Conservation (phyloP, 805 yeast genomes). For the Zygoascus ofunaensis region DNA sequence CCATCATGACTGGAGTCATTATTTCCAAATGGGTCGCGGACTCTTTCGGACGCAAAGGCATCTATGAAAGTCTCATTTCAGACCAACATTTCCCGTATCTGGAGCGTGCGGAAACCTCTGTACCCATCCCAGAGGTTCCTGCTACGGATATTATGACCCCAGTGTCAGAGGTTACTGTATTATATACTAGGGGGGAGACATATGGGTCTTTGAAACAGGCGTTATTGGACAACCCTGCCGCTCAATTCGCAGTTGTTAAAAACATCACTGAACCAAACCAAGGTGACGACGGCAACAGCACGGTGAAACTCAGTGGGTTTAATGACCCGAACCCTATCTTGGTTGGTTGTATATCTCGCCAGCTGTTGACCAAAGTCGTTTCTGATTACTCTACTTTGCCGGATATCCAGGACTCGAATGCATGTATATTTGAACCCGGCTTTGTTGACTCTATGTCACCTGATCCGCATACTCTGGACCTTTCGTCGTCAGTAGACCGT, state of each 20-base stretch:
- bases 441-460: background rate
- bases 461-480: constrained; percentile 5
- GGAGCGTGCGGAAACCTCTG: constrained; percentile 27
- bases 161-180: constrained; percentile 22
- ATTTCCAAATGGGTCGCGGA: constrained; percentile 67
- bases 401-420: constrained; percentile 5
- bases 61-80: constrained; percentile 55
- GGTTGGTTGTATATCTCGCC: constrained; percentile 37
- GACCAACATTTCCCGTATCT: constrained; percentile 34
- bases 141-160: constrained; percentile 33
- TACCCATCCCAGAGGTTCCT: constrained; percentile 32
- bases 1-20: constrained; percentile 78
- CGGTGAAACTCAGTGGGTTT: too few relatives aligned
- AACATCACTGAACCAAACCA: background rate
- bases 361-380: constrained; percentile 31
- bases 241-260: background rate
- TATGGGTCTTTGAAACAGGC: constrained; percentile 21
- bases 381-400: constrained; percentile 11
- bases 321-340: too few relatives aligned
- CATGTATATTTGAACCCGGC: constrained; percentile 7
- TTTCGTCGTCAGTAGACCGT: constrained; percentile 18
- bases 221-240: background rate
- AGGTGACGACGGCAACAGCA: too few relatives aligned
- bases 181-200: constrained; percentile 21
- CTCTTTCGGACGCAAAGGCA: constrained; percentile 43